Evolutionary conservation across 306 rosid species (phyloP).

Genomic region (Ammopiptanthus mongolicus): DNA sequence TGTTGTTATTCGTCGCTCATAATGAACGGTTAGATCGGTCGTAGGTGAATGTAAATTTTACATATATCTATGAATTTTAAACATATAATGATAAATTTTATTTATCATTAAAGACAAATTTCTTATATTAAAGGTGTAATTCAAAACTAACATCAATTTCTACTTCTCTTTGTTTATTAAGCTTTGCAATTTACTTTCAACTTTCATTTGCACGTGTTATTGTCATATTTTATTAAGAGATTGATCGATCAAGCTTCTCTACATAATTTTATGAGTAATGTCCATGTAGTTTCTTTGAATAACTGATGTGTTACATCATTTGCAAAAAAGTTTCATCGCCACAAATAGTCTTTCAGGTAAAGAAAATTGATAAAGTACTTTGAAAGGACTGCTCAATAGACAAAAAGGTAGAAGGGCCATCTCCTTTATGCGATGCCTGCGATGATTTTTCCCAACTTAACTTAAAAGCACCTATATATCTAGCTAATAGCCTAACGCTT

Average conservation of each 20-base stretch:
- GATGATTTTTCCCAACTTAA: constrained; percentile 29
- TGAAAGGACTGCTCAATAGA: constrained; percentile 52
- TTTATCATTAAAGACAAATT: too few species aligned
- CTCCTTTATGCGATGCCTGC: constrained; percentile 38
- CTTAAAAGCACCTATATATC: constrained; percentile 25
- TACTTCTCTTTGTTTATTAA: background rate
- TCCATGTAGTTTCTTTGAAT: background rate
- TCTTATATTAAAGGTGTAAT: too few species aligned
- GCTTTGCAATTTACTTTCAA: background rate
- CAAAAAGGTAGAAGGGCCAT: constrained; percentile 51
- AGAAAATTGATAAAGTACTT: constrained; percentile 26
- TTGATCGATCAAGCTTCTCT: background rate
- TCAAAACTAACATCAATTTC: background rate
- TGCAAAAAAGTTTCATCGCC: background rate
- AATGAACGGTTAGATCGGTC: too few species aligned
- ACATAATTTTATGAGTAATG: background rate
- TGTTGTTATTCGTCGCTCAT: too few species aligned
- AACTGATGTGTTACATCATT: constrained; percentile 27
- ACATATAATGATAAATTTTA: too few species aligned
- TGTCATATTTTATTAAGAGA: background rate
- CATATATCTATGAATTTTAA: too few species aligned
- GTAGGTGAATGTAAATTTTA: too few species aligned
- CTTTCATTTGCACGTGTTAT: background rate
- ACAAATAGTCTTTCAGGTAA: constrained; percentile 30
- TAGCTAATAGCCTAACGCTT: constrained; percentile 18